Percentiles rank a stretch among this genome's conserved stretches.
Conservation (phyloP, 768 basidiomycete species). For the Leccinum truebloodii region DNA sequence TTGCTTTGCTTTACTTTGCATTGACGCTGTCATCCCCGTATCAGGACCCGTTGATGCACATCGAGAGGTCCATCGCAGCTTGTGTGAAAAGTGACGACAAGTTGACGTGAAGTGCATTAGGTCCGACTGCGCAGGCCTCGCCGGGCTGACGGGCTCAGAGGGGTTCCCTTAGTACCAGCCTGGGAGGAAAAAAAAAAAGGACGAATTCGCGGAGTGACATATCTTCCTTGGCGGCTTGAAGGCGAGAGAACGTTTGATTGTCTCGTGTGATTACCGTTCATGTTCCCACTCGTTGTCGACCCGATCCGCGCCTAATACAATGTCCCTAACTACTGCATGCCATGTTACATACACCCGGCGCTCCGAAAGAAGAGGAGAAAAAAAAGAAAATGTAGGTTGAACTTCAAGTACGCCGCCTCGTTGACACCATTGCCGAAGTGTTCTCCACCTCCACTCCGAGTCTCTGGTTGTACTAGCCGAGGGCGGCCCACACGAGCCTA, state of each 20-base stretch:
- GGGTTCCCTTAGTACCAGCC: not conserved
- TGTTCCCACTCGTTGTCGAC: constrained; percentile 7
- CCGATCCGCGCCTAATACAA: not conserved
- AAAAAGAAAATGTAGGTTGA: constrained; percentile 1
- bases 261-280: constrained; percentile 1
- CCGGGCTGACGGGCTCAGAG: constrained; percentile 4
- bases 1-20: constrained; percentile 18
- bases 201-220: not conserved
- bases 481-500: not conserved
- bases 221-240: constrained; percentile 4
- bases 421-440: not conserved
- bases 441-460: not conserved
- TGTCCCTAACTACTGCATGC: not conserved
- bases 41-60: constrained; percentile 15
- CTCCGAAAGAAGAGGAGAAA: not conserved
- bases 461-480: not conserved
- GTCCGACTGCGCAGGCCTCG: constrained; percentile 5
- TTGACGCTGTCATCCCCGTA: constrained; percentile 26
- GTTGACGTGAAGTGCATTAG: constrained; percentile 17
- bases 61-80: constrained; percentile 9
- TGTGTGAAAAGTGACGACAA: constrained; percentile 21
- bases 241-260: not conserved
- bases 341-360: not conserved
- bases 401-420: not conserved
- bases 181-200: constrained; percentile 11